Base-by-base conservation (phyloP, 495 filamentous ascomycete genomes). In the Parachaetomium inaequale region DNA sequence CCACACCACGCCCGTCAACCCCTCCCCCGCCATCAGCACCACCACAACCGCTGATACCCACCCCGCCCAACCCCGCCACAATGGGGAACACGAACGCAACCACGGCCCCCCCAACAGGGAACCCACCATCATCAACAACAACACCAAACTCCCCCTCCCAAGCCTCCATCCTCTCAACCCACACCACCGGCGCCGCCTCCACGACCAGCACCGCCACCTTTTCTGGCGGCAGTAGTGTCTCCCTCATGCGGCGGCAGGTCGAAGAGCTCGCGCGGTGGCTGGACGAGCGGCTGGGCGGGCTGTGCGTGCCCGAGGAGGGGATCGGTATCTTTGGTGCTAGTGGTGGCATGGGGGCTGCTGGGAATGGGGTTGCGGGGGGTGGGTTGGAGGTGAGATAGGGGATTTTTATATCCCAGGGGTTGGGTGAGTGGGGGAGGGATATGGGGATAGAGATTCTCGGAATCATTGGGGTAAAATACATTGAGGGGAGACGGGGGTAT, bases 241-340 rank as follows among this genome's bases (percentile, higher is more conserved):
- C 74, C 40, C 70, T 67, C 15, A 74, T 76, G 75, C 64, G 78
- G 31, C 66, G 79, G 38, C 77, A 79, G 32, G 79, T 79, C 42
- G 76, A 79, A 63, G 78, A 80, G 63, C 64, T 81, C 40, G 79
- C 75, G 46, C 68, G 73, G 23, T 76, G 73, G 72, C 64, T 81
- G 58, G 78, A 81, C 49, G 74, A 76, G 23, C 73, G 70, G 59
- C 64, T 81, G 2, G 74, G 74, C 5, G 62, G 72, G 21, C 54
- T 81, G 34, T 70, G 63, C 14, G 75, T 78, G 42, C 73, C 79
- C 3, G 78, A 79, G 60, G 78, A 80, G 59, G 74, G 73, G 26
- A 65, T 78, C 4, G 72, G 73, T 28, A 60, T 74, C 55, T 66
- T 63, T 29, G 8, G 43, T 19, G 47, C 31, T 0, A 14, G 17